Evolutionary conservation across 495 filamentous ascomycete species (phyloP).

Genomic region (Penicillium canescens): DNA sequence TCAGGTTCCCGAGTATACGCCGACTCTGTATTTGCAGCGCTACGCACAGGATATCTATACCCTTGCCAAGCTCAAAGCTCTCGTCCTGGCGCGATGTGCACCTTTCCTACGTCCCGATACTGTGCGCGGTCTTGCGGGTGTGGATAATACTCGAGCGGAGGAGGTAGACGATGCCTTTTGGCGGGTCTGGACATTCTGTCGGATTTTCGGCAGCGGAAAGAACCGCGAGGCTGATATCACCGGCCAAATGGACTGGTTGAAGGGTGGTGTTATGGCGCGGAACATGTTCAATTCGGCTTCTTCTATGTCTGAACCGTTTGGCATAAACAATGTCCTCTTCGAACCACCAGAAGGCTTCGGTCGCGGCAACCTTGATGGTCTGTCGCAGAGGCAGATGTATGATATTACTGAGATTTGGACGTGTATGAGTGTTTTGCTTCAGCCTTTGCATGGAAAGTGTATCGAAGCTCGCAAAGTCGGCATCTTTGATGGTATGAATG

Average conservation of each 20-base stretch:
- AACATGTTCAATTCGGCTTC: slow-evolving; percentile 29
- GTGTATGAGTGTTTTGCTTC: slow-evolving; percentile 58
- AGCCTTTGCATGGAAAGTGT: slow-evolving; percentile 57
- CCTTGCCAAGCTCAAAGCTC: slow-evolving; percentile 57
- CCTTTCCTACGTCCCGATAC: slow-evolving; percentile 61
- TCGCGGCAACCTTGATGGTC: slow-evolving; percentile 55
- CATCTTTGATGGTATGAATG: slow-evolving; percentile 52
- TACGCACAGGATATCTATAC: slow-evolving; percentile 60
- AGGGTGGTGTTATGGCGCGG: slow-evolving; percentile 54
- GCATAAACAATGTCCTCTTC: slow-evolving; percentile 54
- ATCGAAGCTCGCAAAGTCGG: slow-evolving; percentile 56
- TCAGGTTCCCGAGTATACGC: slow-evolving; percentile 57
- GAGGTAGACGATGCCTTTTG: slow-evolving; percentile 67
- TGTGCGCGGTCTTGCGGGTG: slow-evolving; percentile 52
- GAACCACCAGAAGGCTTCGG: slow-evolving; percentile 60
- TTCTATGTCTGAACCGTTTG: slow-evolving; percentile 48
- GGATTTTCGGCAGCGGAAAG: slow-evolving; percentile 62
- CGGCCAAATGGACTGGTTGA: slow-evolving; percentile 67
- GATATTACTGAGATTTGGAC: slow-evolving; percentile 71
- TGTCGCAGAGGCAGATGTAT: slow-evolving; percentile 58
- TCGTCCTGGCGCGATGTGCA: slow-evolving; percentile 59
- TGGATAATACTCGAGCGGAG: slow-evolving; percentile 47
- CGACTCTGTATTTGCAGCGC: slow-evolving; percentile 54
- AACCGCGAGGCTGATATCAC: slow-evolving; percentile 60
- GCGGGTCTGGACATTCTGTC: slow-evolving; percentile 72